phyloP scores from a whole-genome alignment of 768 basidiomycete species.

The Mycena crocata region DNA sequence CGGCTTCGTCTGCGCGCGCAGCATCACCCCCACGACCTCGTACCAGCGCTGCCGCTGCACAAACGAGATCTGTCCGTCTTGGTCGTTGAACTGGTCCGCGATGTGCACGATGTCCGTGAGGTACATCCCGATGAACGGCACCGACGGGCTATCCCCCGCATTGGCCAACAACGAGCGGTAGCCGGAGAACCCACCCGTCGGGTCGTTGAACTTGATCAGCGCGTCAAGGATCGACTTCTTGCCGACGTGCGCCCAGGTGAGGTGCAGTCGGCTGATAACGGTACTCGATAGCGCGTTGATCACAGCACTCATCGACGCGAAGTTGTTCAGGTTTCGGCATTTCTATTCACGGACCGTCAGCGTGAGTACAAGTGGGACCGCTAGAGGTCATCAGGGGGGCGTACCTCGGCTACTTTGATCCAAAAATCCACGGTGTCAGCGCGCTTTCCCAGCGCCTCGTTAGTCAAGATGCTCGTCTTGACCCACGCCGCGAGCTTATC shows the following conservation, averaged over 20 bases:
- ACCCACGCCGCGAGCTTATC: constrained; percentile 78
- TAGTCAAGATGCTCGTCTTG: constrained; percentile 67
- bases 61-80: constrained; percentile 58
- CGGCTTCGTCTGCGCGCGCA: constrained; percentile 65
- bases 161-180: constrained; percentile 63
- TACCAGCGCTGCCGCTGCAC: constrained; percentile 67
- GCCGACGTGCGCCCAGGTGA: constrained; percentile 76
- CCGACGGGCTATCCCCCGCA: constrained; percentile 67
- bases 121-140: constrained; percentile 77
- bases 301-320: constrained; percentile 75
- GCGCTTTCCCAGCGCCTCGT: constrained; percentile 62
- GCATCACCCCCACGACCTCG: constrained; percentile 64
- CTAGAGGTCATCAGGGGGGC: constrained; percentile 32
- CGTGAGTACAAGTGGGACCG: background rate
- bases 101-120: constrained; percentile 70
- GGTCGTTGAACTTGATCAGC: constrained; percentile 68
- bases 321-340: constrained; percentile 73
- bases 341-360: constrained; percentile 55
- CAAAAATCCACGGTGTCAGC: constrained; percentile 75
- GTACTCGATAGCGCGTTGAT: constrained; percentile 71
- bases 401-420: constrained; percentile 84
- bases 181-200: constrained; percentile 65
- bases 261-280: constrained; percentile 64
- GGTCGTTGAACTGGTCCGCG: constrained; percentile 61
- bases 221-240: constrained; percentile 63